Conservation (phyloP, 495 filamentous ascomycete genomes). For the Penicillium soppii region DNA sequence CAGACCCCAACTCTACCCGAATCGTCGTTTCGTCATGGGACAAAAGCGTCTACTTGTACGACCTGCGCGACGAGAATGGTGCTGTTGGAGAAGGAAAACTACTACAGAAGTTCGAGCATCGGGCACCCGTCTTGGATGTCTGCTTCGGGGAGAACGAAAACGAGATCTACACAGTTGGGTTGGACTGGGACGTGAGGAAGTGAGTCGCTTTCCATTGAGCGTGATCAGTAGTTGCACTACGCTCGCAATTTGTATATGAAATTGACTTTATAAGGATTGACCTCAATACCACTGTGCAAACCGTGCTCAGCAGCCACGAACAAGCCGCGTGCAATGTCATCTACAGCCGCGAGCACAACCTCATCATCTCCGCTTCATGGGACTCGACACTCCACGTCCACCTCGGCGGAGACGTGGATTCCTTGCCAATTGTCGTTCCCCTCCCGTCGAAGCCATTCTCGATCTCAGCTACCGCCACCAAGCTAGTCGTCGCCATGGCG, state of each 20-base stretch:
- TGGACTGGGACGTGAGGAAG: constrained; percentile 84
- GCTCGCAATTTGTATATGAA: background rate
- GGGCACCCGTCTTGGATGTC: constrained; percentile 83
- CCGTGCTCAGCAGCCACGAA: constrained; percentile 73
- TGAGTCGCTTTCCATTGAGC: constrained; percentile 29
- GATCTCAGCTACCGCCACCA: constrained; percentile 74
- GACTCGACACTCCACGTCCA: constrained; percentile 87
- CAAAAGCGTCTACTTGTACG: constrained; percentile 86
- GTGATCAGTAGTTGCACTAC: background rate
- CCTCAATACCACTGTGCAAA: constrained; percentile 67
- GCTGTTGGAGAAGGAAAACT: constrained; percentile 56
- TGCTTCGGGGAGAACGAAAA: constrained; percentile 81
- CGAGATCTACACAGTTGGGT: constrained; percentile 78
- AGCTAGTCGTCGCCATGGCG: constrained; percentile 94
- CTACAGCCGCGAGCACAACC: constrained; percentile 70
- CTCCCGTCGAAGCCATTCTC: constrained; percentile 87
- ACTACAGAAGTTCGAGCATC: constrained; percentile 72
- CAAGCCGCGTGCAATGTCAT: constrained; percentile 78
- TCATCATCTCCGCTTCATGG: constrained; percentile 90
- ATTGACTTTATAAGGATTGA: constrained; percentile 58
- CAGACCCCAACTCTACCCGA: constrained; percentile 58
- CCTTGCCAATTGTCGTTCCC: constrained; percentile 55
- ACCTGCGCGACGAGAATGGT: constrained; percentile 62
- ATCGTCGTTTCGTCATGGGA: constrained; percentile 95
- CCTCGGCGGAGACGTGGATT: constrained; percentile 45